Evolutionary conservation across 2,329 filamentous ascomycete genomes (phyloP), one percentile per base, ranked within the genome.

Genomic region (Plectosphaerella cucumerina): DNA sequence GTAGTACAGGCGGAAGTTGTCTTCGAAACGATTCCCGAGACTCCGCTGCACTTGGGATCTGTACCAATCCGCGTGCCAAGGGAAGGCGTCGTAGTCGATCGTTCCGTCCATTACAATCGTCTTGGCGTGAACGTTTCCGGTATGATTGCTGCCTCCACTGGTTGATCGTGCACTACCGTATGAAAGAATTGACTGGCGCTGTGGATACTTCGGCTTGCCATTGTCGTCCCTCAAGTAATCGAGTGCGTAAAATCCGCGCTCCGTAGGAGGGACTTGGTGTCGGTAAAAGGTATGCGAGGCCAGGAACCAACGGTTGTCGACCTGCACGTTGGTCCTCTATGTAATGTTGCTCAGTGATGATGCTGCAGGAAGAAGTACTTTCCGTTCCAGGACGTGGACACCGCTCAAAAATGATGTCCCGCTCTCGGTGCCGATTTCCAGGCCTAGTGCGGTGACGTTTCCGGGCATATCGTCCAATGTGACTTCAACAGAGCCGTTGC

Each of bases 1-100:
- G 48, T 47, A 62, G 39, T 55, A 56, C 0, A 62, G 51, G 4
- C 58, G 57, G 23, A 54, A 60, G 44, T 59, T 55, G 41, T 49
- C 52, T 5, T 54, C 50, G 17, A 56, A 49, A 4, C 44, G 34
- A 3, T 9, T 22, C 3, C 59, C 56, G 10, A 56, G 47, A 0
- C 42, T 48, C 11, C 50, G 17, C 4, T 48, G 44, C 6, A 61
- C 58, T n/a, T 55, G 50, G 3, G 22, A 26, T n/a, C 50, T 51
- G 35, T 61, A 62, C 60, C 60, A 62, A 33, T 60, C 58, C 4
- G 59, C 59, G 35, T 61, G 60, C 59, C 55, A 58, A 0, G 59
- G 58, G 15, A 56, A 52, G 2, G 60, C 60, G n/a, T 61, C 60
- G 18, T 47, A 50, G 39, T 62, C 59, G 6, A 50, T 11, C 4